These are phyloP conservation scores for Ophiostoma tasmaniense DNA, from an alignment of 2,329 filamentous ascomycete species.

Conservation along the genomic window DNA sequence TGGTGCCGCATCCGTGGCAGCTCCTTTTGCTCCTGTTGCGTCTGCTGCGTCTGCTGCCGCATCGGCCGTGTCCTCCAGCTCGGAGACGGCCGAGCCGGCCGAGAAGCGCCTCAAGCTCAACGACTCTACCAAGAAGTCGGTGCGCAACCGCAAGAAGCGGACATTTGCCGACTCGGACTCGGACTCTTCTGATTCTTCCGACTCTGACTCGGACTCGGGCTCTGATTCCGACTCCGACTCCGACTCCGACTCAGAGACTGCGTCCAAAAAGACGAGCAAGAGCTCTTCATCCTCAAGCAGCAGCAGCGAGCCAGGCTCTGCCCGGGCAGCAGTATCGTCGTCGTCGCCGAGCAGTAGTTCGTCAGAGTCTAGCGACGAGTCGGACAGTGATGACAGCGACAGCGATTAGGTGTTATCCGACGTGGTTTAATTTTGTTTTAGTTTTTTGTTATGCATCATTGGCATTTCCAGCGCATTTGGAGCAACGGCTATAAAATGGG, in stretches of 20 bases:
- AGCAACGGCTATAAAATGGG: constrained; percentile 6
- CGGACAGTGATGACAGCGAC: constrained; percentile 4
- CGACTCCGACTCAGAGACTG: not conserved
- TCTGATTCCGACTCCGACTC: not conserved
- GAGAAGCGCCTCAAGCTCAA: not conserved
- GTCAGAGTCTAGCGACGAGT: not conserved
- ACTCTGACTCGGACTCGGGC: constrained; percentile 8
- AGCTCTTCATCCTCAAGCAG: not conserved
- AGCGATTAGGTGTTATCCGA: constrained; percentile 1
- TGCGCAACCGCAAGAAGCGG: constrained; percentile 45
- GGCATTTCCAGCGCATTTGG: not conserved
- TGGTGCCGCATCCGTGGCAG: constrained; percentile 24
- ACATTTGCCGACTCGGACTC: constrained; percentile 34
- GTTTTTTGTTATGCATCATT: not conserved
- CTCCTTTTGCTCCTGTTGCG: constrained; percentile 12
- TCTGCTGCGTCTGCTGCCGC: not conserved
- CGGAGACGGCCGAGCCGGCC: not conserved
- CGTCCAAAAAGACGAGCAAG: not conserved
- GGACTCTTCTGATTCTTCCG: constrained; percentile 12
- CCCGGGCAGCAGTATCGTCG: not conserved
- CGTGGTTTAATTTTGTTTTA: not conserved
- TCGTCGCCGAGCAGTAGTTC: not conserved
- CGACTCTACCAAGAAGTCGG: constrained; percentile 32
- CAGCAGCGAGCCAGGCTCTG: not conserved
- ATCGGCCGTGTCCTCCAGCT: not conserved